Conservation (phyloP, 352 stramenopile species). For the Phytophthora ohioensis region DNA sequence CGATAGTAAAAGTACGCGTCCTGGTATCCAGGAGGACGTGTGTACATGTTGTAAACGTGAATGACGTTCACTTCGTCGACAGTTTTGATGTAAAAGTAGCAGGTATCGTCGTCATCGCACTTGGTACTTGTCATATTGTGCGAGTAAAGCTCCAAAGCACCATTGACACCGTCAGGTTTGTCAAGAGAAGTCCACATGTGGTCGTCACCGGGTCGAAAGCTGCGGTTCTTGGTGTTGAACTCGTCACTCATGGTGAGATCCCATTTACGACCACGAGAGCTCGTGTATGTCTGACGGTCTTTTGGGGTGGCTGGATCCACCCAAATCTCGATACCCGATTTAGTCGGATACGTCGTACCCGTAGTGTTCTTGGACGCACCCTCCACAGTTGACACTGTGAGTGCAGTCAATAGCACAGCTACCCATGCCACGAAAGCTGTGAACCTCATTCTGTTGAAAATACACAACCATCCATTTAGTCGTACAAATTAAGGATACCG, state of each 20-base stretch:
- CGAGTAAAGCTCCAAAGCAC: constrained; percentile 92
- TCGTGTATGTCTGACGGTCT: constrained; percentile 46
- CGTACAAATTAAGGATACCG: not conserved
- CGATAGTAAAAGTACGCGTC: constrained; percentile 58
- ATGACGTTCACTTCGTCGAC: constrained; percentile 48
- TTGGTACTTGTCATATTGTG: constrained; percentile 75
- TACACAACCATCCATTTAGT: not conserved
- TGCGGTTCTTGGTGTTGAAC: constrained; percentile 92
- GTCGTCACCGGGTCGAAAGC: constrained; percentile 94
- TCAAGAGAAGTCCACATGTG: constrained; percentile 95
- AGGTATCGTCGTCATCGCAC: constrained; percentile 61
- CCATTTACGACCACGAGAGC: constrained; percentile 57
- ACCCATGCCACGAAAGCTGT: constrained; percentile 21
- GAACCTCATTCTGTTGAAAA: constrained; percentile 19
- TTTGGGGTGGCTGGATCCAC: constrained; percentile 66
- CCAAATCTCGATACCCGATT: constrained; percentile 53
- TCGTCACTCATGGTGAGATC: constrained; percentile 94
- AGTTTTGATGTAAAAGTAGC: constrained; percentile 58
- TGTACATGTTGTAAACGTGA: constrained; percentile 70
- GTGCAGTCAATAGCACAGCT: constrained; percentile 18
- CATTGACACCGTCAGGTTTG: constrained; percentile 93
- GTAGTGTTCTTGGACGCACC: constrained; percentile 23
- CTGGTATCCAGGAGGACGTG: constrained; percentile 53
- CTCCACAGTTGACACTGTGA: constrained; percentile 2
- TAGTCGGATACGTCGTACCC: constrained; percentile 41